These are phyloP conservation scores for Podospora fimiseda DNA, from an alignment of 495 filamentous ascomycete species.

Conservation along the genomic window DNA sequence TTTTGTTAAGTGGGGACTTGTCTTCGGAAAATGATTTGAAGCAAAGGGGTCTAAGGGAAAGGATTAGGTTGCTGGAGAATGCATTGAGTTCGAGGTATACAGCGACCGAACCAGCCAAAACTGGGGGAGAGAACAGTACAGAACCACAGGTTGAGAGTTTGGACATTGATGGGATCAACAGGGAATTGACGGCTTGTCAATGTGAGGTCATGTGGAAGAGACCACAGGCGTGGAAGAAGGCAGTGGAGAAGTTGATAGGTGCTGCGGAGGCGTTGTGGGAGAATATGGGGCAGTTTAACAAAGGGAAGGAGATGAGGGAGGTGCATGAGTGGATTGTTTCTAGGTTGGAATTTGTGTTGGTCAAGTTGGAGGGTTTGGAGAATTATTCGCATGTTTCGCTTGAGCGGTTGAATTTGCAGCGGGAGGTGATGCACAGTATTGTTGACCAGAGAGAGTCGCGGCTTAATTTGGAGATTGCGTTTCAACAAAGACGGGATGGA, in stretches of 20 bases:
- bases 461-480: constrained; percentile 33
- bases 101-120: constrained; percentile 21
- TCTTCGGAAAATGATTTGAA: constrained; percentile 21
- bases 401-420: constrained; percentile 29
- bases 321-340: constrained; percentile 22
- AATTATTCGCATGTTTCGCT: constrained; percentile 31
- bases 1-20: constrained; percentile 24
- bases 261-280: constrained; percentile 18
- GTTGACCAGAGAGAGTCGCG: constrained; percentile 30
- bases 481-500: constrained; percentile 19
- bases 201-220: constrained; percentile 29
- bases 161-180: constrained; percentile 29
- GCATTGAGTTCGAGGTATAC: constrained; percentile 26
- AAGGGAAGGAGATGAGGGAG: constrained; percentile 5
- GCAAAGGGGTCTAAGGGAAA: constrained; percentile 27
- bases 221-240: constrained; percentile 29
- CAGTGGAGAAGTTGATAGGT: constrained; percentile 16
- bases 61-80: constrained; percentile 25
- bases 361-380: constrained; percentile 31
- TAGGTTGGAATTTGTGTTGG: constrained; percentile 26
- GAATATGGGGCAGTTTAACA: too few relatives aligned
- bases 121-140: not conserved
- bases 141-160: not conserved
- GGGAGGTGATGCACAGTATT: constrained; percentile 31
- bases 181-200: constrained; percentile 28